Percentiles rank a stretch among this genome's conserved stretches.
Conservation (phyloP, 352 stramenopile species). For the Phytophthora citrophthora region DNA sequence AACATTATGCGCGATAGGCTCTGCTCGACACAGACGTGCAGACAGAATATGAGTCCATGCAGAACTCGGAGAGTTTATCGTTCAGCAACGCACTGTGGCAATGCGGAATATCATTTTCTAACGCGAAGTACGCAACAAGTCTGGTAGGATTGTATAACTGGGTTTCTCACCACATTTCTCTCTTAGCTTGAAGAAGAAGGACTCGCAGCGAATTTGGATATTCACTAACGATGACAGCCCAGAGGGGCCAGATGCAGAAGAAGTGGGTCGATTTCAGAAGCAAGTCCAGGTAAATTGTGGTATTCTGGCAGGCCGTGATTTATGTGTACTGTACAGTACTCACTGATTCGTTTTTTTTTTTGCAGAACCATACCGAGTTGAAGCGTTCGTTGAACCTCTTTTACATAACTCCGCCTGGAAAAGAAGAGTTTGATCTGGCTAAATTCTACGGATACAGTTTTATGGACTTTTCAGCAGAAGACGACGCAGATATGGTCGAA, state of each 20-base stretch:
- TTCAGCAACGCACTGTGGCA: slow-evolving; percentile 89
- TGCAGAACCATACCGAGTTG: slow-evolving; percentile 80
- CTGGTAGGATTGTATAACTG: neutral
- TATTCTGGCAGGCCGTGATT: neutral
- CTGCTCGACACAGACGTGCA: slow-evolving; percentile 57
- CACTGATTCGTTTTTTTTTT: neutral
- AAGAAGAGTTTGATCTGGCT: slow-evolving; percentile 59
- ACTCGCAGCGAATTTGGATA: slow-evolving; percentile 86
- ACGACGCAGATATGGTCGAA: slow-evolving; percentile 23
- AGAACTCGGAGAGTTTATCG: slow-evolving; percentile 59
- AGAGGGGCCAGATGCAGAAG: slow-evolving; percentile 54
- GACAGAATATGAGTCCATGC: slow-evolving; percentile 60
- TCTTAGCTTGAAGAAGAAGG: slow-evolving; percentile 83
- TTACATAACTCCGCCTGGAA: slow-evolving; percentile 69
- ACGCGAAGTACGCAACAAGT: slow-evolving; percentile 60
- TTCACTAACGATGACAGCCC: slow-evolving; percentile 85
- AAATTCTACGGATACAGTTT: slow-evolving; percentile 75
- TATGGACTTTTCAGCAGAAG: slow-evolving; percentile 56
- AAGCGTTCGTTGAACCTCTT: slow-evolving; percentile 81
- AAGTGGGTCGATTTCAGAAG: slow-evolving; percentile 69
- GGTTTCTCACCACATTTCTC: slow-evolving; percentile 3
- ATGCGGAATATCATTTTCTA: slow-evolving; percentile 81
- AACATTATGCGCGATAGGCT: slow-evolving; percentile 25
- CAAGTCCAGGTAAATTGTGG: slow-evolving; percentile 64
- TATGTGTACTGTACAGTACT: neutral